Conservation (phyloP, 176 grass and related monocot species). For the Lolium multiflorum region DNA sequence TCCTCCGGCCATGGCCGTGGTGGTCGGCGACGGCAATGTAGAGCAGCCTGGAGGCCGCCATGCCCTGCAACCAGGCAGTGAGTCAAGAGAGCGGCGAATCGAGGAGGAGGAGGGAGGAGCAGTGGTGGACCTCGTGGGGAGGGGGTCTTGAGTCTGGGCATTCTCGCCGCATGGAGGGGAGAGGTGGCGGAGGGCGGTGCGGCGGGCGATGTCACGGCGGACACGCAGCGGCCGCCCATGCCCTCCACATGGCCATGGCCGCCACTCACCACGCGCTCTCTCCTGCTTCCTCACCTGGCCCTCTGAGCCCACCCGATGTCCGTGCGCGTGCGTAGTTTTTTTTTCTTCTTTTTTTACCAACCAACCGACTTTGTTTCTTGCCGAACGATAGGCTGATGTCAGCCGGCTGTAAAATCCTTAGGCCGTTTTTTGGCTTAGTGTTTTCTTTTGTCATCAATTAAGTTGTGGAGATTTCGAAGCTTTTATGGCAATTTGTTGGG, state of each 20-base stretch:
- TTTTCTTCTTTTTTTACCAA: too few species aligned
- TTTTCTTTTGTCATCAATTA: too few species aligned
- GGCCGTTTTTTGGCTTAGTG: too few species aligned
- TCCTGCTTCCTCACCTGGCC: background rate
- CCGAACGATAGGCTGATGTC: too few species aligned
- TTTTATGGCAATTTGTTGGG: too few species aligned
- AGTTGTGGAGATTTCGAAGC: too few species aligned
- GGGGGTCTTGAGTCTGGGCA: background rate
- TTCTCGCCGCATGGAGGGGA: constrained; percentile 6
- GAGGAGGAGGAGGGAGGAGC: background rate
- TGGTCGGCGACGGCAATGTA: constrained; percentile 12
- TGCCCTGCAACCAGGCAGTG: background rate
- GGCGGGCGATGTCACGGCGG: constrained; percentile 9
- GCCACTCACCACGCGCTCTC: background rate
- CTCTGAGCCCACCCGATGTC: too few species aligned
- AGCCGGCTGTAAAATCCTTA: too few species aligned
- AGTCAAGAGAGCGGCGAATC: background rate
- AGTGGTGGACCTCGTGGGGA: background rate
- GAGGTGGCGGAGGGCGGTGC: constrained; percentile 14
- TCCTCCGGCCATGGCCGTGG: background rate
- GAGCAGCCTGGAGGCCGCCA: constrained; percentile 17
- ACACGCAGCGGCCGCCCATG: background rate
- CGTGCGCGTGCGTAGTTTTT: too few species aligned
- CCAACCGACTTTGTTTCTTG: too few species aligned
- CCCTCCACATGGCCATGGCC: constrained; percentile 9